Conservation (phyloP, 257 asterid species). For the Agastache rugosa region DNA sequence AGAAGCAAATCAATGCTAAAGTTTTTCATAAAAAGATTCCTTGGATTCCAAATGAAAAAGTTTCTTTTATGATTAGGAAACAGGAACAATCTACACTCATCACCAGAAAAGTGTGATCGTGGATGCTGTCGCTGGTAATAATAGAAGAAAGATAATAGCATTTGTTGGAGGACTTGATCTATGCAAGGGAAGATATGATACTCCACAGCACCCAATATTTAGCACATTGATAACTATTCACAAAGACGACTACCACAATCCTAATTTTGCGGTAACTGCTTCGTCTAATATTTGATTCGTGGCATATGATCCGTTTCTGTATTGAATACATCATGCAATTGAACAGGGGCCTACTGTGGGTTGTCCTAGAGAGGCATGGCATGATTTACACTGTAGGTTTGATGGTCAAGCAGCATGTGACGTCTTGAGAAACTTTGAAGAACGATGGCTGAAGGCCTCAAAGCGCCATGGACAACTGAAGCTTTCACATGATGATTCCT, state of each 20-base stretch:
- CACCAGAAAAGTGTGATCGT: conserved; percentile 92
- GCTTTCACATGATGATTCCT: conserved; percentile 66
- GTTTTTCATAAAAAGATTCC: background rate
- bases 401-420: conserved; percentile 94
- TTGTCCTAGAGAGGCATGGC: conserved; percentile 97
- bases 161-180: conserved; percentile 95
- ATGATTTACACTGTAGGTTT: conserved; percentile 79
- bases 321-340: background rate
- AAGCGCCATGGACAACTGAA: conserved; percentile 63
- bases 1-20: background rate
- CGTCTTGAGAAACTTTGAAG: conserved; percentile 80
- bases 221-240: conserved; percentile 71
- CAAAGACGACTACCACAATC: conserved; percentile 87
- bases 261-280: conserved; percentile 73
- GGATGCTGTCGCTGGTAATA: conserved; percentile 66
- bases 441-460: conserved; percentile 87
- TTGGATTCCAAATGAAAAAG: background rate
- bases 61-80: conserved; percentile 63
- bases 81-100: conserved; percentile 91
- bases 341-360: conserved; percentile 69
- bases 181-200: conserved; percentile 92
- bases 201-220: conserved; percentile 71
- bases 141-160: conserved; percentile 68
- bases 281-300: background rate
- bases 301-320: conserved; percentile 14